phyloP scores from a whole-genome alignment of 2,329 filamentous ascomycete genomes.

The Aspergillus proliferans region DNA sequence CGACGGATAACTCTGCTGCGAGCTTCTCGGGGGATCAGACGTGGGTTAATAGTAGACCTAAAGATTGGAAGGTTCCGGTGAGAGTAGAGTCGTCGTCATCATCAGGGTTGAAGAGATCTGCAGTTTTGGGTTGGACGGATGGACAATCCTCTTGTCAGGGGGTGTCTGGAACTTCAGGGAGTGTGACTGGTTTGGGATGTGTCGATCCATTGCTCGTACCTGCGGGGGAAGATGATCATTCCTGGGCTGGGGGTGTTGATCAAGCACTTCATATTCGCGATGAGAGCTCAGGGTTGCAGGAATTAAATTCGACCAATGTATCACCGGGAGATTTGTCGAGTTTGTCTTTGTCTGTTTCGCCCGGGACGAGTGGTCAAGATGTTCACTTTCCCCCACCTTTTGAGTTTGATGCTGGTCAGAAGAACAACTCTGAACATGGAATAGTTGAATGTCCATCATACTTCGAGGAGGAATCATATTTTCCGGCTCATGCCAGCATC shows the following conservation, averaged over 20 bases:
- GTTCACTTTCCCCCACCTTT: background rate
- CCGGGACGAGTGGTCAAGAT: background rate
- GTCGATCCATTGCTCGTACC: background rate
- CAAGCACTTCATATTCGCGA: no score
- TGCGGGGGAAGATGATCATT: background rate
- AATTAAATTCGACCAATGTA: background rate
- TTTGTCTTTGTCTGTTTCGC: background rate
- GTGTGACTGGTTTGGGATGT: no score
- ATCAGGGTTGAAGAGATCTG: background rate
- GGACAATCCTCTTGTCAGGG: background rate
- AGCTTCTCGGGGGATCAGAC: slow-evolving; percentile 10
- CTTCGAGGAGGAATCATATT: background rate
- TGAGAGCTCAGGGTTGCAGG: background rate
- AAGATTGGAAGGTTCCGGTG: slow-evolving; percentile 8
- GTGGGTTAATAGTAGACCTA: slow-evolving; percentile 19
- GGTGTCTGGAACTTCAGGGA: background rate
- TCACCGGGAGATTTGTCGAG: background rate
- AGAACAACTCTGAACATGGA: background rate
- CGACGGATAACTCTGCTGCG: slow-evolving; percentile 8
- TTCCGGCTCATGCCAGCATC: background rate
- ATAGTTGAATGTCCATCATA: background rate
- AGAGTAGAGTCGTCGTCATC: background rate
- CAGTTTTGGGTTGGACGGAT: background rate
- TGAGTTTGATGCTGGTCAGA: background rate
- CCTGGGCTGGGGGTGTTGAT: background rate